Evolutionary conservation across 2,329 filamentous ascomycete species (phyloP).

Genomic region (Fusarium citri): DNA sequence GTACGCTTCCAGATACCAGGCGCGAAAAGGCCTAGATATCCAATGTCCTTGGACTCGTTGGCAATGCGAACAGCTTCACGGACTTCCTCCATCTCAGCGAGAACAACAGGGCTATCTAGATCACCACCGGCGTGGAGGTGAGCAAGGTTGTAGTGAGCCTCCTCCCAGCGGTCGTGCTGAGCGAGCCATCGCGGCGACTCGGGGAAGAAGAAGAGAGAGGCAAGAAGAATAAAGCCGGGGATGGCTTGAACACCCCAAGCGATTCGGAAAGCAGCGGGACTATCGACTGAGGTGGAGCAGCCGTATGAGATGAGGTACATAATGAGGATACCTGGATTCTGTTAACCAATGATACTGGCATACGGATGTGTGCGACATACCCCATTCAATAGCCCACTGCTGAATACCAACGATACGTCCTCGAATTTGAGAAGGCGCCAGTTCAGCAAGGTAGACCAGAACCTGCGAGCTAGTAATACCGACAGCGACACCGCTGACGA

Average conservation of each 20-base stretch:
- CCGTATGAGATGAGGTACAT: conserved; percentile 78
- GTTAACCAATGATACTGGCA: neutral
- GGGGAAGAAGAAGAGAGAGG: conserved; percentile 69
- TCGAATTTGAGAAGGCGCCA: conserved; percentile 67
- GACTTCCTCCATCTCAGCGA: conserved; percentile 69
- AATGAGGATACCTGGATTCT: conserved; percentile 69
- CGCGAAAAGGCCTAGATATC: conserved; percentile 59
- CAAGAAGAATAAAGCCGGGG: conserved; percentile 67
- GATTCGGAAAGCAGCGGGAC: conserved; percentile 69
- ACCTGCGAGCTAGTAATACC: conserved; percentile 76
- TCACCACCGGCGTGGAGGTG: conserved; percentile 68
- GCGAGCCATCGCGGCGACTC: conserved; percentile 74
- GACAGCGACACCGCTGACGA: conserved; percentile 73
- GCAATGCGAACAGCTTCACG: conserved; percentile 54
- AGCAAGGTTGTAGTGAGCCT: conserved; percentile 63
- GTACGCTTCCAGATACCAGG: conserved; percentile 63
- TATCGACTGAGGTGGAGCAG: conserved; percentile 64
- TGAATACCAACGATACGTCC: conserved; percentile 77
- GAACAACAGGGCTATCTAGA: conserved; percentile 63
- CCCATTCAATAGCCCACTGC: conserved; percentile 78
- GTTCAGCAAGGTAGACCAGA: conserved; percentile 75
- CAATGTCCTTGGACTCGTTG: conserved; percentile 52
- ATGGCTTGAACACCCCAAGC: conserved; percentile 75
- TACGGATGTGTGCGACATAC: conserved; percentile 6
- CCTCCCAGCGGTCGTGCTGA: conserved; percentile 70